These are phyloP conservation scores for Neltuma alba DNA, from an alignment of 306 rosid species.

Conservation along the genomic window DNA sequence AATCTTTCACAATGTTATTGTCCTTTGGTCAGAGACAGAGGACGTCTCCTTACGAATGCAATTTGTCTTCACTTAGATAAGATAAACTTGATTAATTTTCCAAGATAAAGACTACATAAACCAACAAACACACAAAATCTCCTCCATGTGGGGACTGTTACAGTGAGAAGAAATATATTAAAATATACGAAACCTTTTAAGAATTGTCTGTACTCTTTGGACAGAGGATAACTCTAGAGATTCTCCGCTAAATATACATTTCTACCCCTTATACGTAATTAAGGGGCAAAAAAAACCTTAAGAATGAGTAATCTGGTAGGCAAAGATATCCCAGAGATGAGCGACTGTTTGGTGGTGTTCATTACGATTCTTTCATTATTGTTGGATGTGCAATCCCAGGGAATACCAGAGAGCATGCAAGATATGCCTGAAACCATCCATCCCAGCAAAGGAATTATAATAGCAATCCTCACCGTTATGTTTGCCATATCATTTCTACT, in stretches of 20 bases:
- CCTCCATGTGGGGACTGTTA: slow-evolving; percentile 22
- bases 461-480: slow-evolving; percentile 52
- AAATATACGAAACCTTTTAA: slow-evolving; percentile 20
- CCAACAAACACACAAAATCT: slow-evolving; percentile 26
- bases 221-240: slow-evolving; percentile 26
- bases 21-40: slow-evolving; percentile 11
- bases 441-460: slow-evolving; percentile 64
- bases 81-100: slow-evolving; percentile 44
- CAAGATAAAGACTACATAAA: slow-evolving; percentile 34
- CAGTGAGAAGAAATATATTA: not conserved
- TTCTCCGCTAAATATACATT: slow-evolving; percentile 13
- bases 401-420: slow-evolving; percentile 21
- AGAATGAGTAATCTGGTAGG: slow-evolving; percentile 17
- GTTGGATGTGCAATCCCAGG: slow-evolving; percentile 14
- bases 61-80: slow-evolving; percentile 33
- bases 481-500: slow-evolving; percentile 57
- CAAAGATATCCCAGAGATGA: slow-evolving; percentile 16
- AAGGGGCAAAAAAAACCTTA: slow-evolving; percentile 4
- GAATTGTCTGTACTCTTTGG: slow-evolving; percentile 28
- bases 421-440: slow-evolving; percentile 27
- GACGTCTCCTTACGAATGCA: slow-evolving; percentile 29
- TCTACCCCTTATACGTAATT: slow-evolving; percentile 1
- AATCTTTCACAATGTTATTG: slow-evolving; percentile 16
- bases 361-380: slow-evolving; percentile 23
- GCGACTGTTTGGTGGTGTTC: slow-evolving; percentile 25